Base-by-base conservation (phyloP, 2,329 filamentous ascomycete species). In the Colletotrichum lindemuthianum region DNA sequence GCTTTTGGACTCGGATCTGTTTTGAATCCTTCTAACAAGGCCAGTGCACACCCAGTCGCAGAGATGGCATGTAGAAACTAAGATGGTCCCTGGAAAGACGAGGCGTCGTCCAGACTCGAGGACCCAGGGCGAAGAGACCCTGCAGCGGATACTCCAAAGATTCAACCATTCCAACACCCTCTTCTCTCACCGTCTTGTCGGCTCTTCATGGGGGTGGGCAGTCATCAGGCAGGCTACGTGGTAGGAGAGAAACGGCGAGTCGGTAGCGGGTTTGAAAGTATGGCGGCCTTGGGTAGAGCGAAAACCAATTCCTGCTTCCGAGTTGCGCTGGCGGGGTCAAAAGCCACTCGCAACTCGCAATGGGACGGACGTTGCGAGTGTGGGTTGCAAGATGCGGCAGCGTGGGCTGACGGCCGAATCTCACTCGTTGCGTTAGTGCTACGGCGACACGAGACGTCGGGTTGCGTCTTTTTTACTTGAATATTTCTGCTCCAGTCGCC, bases 391-490 rank as follows among this genome's bases (percentile, higher is more conserved):
- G 52, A 65, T 65, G 58, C 58, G 51, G 45, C 50, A 33, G 59
- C 61, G 51, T 65, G 58, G 45, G 51, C 58, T 47, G 51, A 24
- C 61, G 58, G 58, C 61, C 61, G 45, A 40, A 61, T 61, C 58
- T 51, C 51, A 61, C 61, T 61, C 37, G 61, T 16, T 48, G 58
- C 34, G 36, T 44, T 41, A 43, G 44, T 39, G 12, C 47, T 11
- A 36, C 16, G 8, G 32, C 24, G 24, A 24, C 24, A 24, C 24
- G 15, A 15, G 12, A 24, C 34, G 37, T 15, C 33, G 33, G 33
- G 16, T 34, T 9, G n/a, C 15, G 16, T n/a, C 33, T 33, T 24
- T 33, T 41, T 54, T 3, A 41, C 37, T 13, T 13, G 37, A 3
- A 40, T 16, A 13, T 49, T 49, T 8, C 47, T 49, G 47, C 24